Conservation (phyloP, 2,329 filamentous ascomycete genomes). For the Exophiala phaeomuriformis region DNA sequence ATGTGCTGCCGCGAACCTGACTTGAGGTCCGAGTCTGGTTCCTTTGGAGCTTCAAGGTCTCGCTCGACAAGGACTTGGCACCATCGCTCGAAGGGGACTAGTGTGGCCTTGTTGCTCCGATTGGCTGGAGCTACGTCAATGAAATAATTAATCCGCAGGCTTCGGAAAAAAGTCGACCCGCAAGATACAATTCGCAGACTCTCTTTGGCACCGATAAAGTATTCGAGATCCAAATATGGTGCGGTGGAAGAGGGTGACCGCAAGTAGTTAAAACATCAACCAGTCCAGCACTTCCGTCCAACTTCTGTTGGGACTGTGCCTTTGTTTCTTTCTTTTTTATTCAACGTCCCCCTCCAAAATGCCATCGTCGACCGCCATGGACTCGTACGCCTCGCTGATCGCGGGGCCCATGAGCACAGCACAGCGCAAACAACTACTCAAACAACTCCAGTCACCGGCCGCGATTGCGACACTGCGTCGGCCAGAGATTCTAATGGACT, state of each 20-base stretch:
- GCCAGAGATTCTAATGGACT: constrained; percentile 88
- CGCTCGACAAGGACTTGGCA: not conserved
- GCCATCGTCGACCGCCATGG: constrained; percentile 21
- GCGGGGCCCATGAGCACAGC: constrained; percentile 52
- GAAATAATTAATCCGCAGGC: not conserved
- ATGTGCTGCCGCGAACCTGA: not conserved
- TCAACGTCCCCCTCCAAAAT: constrained; percentile 4
- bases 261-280: too few species aligned
- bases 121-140: constrained; percentile 4
- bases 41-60: not conserved
- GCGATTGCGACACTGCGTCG: constrained; percentile 63
- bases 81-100: not conserved
- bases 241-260: too few species aligned
- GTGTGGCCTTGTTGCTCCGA: not conserved
- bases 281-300: too few species aligned
- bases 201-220: too few species aligned
- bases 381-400: constrained; percentile 21
- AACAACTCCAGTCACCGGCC: constrained; percentile 29
- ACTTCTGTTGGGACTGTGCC: too few species aligned
- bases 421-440: constrained; percentile 71
- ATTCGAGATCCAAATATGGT: too few species aligned
- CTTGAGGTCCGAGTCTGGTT: constrained; percentile 1
- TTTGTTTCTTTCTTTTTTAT: too few species aligned
- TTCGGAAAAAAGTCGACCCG: not conserved
- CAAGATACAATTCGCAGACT: not conserved